phyloP scores from a whole-genome alignment of 2,329 filamentous ascomycete genomes.

The Claviceps monticola region DNA sequence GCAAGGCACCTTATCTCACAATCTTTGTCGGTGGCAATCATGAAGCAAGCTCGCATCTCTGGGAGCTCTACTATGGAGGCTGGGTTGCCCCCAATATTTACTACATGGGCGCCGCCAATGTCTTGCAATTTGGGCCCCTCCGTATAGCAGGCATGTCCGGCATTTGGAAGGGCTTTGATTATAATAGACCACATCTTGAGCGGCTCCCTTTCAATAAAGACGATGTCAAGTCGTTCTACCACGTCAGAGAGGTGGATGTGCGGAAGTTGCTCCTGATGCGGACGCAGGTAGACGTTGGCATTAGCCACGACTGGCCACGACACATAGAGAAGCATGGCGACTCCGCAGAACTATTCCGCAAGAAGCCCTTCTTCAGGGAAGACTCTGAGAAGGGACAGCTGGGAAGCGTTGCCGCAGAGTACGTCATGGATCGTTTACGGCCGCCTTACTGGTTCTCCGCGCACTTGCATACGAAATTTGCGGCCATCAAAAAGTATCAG shows the following conservation, averaged over 20 bases:
- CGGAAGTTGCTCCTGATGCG: constrained; percentile 73
- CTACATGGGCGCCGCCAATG: constrained; percentile 86
- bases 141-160: constrained; percentile 83
- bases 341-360: constrained; percentile 48
- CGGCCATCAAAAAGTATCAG: constrained; percentile 49
- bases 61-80: constrained; percentile 88
- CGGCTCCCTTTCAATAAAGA: constrained; percentile 67
- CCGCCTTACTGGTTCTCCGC: constrained; percentile 88
- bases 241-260: constrained; percentile 80
- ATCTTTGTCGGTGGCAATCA: constrained; percentile 93
- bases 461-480: constrained; percentile 81
- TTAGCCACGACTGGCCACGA: constrained; percentile 94
- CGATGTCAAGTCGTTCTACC: constrained; percentile 74
- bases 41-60: constrained; percentile 80
- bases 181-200: constrained; percentile 70
- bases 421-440: constrained; percentile 67
- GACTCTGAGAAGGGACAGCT: constrained; percentile 66
- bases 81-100: constrained; percentile 97
- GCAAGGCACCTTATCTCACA: constrained; percentile 72
- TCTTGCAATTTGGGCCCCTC: constrained; percentile 69
- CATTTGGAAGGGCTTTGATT: constrained; percentile 90
- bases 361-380: constrained; percentile 59
- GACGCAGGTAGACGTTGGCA: constrained; percentile 79
- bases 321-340: constrained; percentile 71
- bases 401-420: constrained; percentile 66